These are phyloP conservation scores for Boletus subparvulus DNA, from an alignment of 768 basidiomycete species.

Conservation along the genomic window DNA sequence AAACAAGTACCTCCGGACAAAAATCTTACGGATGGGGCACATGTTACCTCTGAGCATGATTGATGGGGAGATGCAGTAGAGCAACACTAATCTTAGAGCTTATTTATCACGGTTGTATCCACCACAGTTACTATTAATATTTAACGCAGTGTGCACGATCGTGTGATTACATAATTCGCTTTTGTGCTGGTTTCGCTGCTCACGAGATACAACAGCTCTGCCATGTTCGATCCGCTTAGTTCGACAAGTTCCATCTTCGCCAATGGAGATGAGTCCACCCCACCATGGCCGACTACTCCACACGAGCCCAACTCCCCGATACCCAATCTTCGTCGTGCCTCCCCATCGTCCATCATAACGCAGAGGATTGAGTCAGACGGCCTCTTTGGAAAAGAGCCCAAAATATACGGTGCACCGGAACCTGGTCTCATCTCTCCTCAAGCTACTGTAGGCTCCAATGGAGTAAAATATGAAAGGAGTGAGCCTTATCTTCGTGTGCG, in stretches of 20 bases:
- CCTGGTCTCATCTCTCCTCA: constrained; percentile 79
- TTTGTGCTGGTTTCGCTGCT: neutral
- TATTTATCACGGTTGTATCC: too few relatives aligned
- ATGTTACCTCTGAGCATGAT: constrained; percentile 58
- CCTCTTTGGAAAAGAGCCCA: constrained; percentile 74
- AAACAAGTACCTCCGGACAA: constrained; percentile 93
- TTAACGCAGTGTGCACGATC: too few relatives aligned
- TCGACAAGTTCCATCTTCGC: constrained; percentile 55
- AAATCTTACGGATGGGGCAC: constrained; percentile 97
- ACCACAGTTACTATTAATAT: too few relatives aligned
- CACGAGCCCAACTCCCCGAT: constrained; percentile 69
- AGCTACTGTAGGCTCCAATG: constrained; percentile 63
- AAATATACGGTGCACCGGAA: constrained; percentile 85
- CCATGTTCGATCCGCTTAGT: constrained; percentile 74
- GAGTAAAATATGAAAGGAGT: constrained; percentile 66
- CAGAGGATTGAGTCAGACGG: constrained; percentile 54
- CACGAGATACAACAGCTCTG: neutral
- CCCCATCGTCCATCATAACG: constrained; percentile 48
- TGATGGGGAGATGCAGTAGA: constrained; percentile 6
- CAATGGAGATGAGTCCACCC: constrained; percentile 46
- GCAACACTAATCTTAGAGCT: neutral
- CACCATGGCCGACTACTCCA: constrained; percentile 83
- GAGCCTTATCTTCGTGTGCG: constrained; percentile 88
- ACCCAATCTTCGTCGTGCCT: constrained; percentile 66
- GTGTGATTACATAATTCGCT: constrained; percentile 19